Conservation (phyloP, 495 filamentous ascomycete genomes). For the Aspergillus kassunensis region DNA sequence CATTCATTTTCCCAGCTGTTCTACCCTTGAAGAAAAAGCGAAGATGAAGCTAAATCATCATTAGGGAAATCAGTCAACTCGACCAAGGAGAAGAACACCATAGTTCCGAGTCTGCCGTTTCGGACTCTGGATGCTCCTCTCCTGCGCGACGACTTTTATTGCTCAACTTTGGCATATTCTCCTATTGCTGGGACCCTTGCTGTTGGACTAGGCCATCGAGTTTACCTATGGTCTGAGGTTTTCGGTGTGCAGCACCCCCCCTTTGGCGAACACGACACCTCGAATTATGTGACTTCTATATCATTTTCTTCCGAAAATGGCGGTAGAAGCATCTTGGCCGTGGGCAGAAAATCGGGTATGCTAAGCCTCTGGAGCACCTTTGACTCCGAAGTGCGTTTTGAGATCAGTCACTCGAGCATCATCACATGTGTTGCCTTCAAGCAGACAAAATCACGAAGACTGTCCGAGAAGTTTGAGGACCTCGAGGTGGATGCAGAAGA, state of each 20-base stretch:
- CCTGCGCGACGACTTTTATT: conserved; percentile 93
- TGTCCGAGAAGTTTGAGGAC: conserved; percentile 34
- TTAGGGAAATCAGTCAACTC: conserved; percentile 23
- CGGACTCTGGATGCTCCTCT: conserved; percentile 86
- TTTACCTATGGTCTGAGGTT: conserved; percentile 88
- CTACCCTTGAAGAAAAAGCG: neutral
- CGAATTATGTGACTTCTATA: conserved; percentile 72
- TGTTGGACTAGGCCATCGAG: conserved; percentile 73
- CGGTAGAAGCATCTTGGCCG: conserved; percentile 74
- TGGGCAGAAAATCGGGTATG: conserved; percentile 70
- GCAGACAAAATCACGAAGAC: conserved; percentile 39
- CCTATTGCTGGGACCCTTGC: conserved; percentile 68
- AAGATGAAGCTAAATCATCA: neutral
- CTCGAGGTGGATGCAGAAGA: conserved; percentile 57
- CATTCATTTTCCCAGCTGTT: neutral
- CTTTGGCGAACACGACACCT: conserved; percentile 34
- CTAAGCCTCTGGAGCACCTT: conserved; percentile 58
- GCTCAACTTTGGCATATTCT: conserved; percentile 85
- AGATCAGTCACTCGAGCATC: conserved; percentile 62
- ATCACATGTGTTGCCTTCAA: conserved; percentile 76
- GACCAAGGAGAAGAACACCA: conserved; percentile 12
- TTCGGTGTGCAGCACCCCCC: conserved; percentile 49
- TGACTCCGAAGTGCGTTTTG: conserved; percentile 64
- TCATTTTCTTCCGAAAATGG: conserved; percentile 83
- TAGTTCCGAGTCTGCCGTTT: conserved; percentile 69